phyloP scores from a whole-genome alignment of 2,329 filamentous ascomycete species.

The Trichophyton equinum region DNA sequence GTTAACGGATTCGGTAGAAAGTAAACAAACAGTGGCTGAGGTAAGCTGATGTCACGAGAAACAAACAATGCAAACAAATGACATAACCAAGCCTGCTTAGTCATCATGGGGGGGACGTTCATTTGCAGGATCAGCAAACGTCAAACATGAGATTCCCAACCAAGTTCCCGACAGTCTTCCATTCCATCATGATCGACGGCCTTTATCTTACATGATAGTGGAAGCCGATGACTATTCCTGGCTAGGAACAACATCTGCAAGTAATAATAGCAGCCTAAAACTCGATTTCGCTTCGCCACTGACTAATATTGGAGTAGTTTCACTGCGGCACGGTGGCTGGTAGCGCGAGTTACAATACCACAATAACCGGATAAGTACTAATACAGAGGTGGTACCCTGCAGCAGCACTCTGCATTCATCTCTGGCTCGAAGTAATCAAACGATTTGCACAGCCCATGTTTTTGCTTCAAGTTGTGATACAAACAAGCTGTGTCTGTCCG shows the following conservation, averaged over 20 bases:
- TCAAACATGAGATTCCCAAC: too few species aligned
- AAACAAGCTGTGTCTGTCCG: neutral
- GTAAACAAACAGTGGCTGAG: neutral
- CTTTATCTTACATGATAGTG: too few species aligned
- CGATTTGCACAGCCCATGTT: neutral
- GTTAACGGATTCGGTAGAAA: neutral
- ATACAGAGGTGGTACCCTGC: neutral
- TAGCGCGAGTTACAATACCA: too few species aligned
- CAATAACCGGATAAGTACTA: too few species aligned
- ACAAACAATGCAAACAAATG: neutral
- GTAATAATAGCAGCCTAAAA: too few species aligned
- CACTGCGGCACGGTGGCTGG: neutral
- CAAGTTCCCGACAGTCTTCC: too few species aligned
- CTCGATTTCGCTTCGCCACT: too few species aligned
- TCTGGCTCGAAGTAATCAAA: neutral
- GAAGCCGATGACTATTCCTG: neutral
- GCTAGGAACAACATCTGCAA: too few species aligned
- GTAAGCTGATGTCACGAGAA: neutral
- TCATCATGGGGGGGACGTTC: neutral
- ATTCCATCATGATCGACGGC: too few species aligned
- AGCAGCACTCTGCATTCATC: neutral
- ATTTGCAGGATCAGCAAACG: neutral
- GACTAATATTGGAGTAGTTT: too few species aligned
- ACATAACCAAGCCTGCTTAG: neutral
- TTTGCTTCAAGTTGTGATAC: neutral